These are phyloP conservation scores for Neonectria sp. DNA, from an alignment of 2,329 filamentous ascomycete genomes.

Conservation along the genomic window DNA sequence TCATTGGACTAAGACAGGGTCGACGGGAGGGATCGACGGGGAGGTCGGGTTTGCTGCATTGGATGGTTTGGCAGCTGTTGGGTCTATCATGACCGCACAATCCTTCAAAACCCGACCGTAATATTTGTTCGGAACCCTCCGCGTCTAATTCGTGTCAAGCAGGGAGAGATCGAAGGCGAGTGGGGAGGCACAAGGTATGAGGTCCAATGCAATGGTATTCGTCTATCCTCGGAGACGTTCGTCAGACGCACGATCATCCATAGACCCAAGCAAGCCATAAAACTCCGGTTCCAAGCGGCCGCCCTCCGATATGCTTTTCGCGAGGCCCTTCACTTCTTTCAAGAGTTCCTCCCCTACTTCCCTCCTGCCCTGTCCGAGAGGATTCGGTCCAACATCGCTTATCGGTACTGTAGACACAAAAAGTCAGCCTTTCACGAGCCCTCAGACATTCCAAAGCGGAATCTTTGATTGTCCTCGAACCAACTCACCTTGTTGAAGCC, in stretches of 20 bases:
- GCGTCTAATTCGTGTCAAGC: constrained; percentile 8
- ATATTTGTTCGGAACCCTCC: constrained; percentile 10
- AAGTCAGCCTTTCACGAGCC: constrained; percentile 34
- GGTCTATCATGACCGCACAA: constrained; percentile 9
- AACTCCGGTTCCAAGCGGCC: constrained; percentile 64
- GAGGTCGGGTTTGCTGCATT: constrained; percentile 7
- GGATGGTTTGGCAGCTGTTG: constrained; percentile 10
- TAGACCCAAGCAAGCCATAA: constrained; percentile 62
- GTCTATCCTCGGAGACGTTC: constrained; percentile 61
- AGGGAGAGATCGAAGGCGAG: constrained; percentile 22
- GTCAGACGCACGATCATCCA: constrained; percentile 60
- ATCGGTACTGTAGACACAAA: constrained; percentile 53
- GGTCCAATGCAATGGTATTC: constrained; percentile 60
- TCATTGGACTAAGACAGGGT: background rate
- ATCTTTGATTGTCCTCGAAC: background rate
- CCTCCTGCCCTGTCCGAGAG: constrained; percentile 45
- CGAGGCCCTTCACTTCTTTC: constrained; percentile 52
- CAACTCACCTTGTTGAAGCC: constrained; percentile 78
- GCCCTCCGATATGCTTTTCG: constrained; percentile 58
- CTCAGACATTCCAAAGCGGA: background rate
- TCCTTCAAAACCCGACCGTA: constrained; percentile 6
- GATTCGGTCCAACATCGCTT: constrained; percentile 51
- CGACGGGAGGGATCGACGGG: background rate
- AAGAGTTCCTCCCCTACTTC: constrained; percentile 45
- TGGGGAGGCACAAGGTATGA: constrained; percentile 32